Percentiles rank a stretch among this genome's conserved stretches.
phyloP scores from a whole-genome alignment of 2,329 filamentous ascomycete species.

The Pyrenophora graminea region DNA sequence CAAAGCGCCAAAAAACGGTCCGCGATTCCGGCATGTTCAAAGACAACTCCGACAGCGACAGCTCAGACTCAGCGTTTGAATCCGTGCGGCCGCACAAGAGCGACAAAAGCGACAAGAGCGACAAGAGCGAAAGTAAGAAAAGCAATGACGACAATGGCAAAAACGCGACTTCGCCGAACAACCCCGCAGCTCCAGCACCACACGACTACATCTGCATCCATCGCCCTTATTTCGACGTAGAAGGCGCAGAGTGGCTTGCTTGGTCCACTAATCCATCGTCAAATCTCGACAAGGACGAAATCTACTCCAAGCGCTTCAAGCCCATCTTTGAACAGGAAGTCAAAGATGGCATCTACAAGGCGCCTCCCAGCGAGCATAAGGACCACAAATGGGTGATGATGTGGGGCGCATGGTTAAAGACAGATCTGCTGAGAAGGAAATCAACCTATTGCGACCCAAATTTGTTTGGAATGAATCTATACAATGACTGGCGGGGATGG shows the following conservation, averaged over 20 bases:
- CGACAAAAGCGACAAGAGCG: slow-evolving; percentile 2
- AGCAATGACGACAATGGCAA: background rate
- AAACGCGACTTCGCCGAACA: background rate
- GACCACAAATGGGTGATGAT: slow-evolving; percentile 30
- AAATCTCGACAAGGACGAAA: slow-evolving; percentile 5
- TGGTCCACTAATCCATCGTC: slow-evolving; percentile 3
- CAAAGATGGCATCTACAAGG: slow-evolving; percentile 5
- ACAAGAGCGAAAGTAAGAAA: background rate
- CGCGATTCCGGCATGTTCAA: slow-evolving; percentile 7
- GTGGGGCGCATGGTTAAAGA: slow-evolving; percentile 17
- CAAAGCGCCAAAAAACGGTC: slow-evolving; percentile 16
- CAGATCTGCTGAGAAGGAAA: background rate
- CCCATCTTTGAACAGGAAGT: slow-evolving; percentile 12
- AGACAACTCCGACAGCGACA: slow-evolving; percentile 7
- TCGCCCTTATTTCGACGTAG: slow-evolving; percentile 19
- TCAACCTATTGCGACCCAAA: slow-evolving; percentile 21
- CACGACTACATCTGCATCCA: slow-evolving; percentile 22
- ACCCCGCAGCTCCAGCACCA: background rate
- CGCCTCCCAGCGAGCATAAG: slow-evolving; percentile 8
- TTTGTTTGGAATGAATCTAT: slow-evolving; percentile 20
- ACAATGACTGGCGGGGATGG: slow-evolving; percentile 18
- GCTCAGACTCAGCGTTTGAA: slow-evolving; percentile 9
- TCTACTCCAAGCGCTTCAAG: slow-evolving; percentile 2
- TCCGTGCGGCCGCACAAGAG: slow-evolving; percentile 2
- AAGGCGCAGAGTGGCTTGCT: slow-evolving; percentile 11